phyloP scores from a whole-genome alignment of 179 eudicot genomes.

The Patellifolia procumbens region DNA sequence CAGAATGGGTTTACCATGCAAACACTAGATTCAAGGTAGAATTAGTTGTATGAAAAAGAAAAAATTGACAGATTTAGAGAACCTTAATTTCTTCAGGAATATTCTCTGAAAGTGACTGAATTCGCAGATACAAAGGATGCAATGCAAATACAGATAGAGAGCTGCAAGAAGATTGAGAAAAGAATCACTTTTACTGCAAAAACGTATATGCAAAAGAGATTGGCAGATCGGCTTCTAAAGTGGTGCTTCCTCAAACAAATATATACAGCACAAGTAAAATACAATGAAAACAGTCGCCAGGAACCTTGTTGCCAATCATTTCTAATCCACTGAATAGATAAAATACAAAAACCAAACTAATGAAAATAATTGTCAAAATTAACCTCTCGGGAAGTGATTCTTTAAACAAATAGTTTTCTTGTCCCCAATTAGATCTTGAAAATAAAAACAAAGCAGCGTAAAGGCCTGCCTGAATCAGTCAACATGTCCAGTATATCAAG shows the following conservation, averaged over 20 bases:
- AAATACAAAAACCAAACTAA: not conserved
- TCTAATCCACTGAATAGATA: not conserved
- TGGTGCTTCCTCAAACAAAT: not conserved
- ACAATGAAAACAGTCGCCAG: not conserved
- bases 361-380: not conserved
- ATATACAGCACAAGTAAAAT: not conserved
- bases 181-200: not conserved
- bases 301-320: not conserved
- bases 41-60: not conserved
- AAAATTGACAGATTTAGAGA: not conserved
- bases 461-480: not conserved
- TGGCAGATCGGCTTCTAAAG: too few species aligned
- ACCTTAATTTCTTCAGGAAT: conserved; percentile 87
- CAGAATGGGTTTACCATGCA: not conserved
- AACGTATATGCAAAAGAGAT: not conserved
- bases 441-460: not conserved
- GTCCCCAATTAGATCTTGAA: not conserved
- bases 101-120: conserved; percentile 71
- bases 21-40: conserved; percentile 5
- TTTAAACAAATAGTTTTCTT: not conserved
- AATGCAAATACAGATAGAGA: conserved; percentile 79
- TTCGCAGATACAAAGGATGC: conserved; percentile 81
- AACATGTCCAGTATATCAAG: conserved; percentile 8
- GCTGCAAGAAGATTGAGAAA: conserved; percentile 45
- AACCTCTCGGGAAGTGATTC: not conserved